phyloP scores from a whole-genome alignment of 768 basidiomycete genomes.

The Lentinula sp. region DNA sequence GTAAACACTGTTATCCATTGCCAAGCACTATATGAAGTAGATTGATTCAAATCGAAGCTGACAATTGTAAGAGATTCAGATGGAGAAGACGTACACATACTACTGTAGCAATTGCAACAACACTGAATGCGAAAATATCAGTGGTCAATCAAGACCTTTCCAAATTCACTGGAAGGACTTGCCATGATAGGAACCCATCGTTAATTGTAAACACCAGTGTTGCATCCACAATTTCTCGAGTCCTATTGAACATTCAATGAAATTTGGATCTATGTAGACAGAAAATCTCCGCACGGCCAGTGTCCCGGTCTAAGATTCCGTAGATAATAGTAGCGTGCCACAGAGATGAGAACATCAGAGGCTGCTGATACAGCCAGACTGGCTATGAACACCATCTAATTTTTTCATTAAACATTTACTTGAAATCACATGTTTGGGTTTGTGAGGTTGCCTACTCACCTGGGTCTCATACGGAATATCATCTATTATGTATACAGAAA shows the following conservation, averaged over 20 bases:
- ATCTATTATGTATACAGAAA: neutral
- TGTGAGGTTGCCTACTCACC: neutral
- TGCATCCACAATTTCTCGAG: constrained; percentile 8
- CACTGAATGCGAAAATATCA: neutral
- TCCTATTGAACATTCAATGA: neutral
- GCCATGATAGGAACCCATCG: constrained; percentile 7
- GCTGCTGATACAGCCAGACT: constrained; percentile 8
- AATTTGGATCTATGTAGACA: neutral
- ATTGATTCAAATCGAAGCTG: too few relatives aligned
- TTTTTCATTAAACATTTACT: neutral
- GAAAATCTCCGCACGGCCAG: neutral
- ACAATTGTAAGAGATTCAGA: neutral
- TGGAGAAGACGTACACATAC: constrained; percentile 1
- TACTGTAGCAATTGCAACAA: constrained; percentile 7
- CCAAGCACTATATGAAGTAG: constrained; percentile 3
- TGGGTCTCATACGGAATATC: neutral
- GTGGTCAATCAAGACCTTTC: neutral
- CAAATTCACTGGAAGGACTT: neutral
- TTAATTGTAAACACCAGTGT: constrained; percentile 11
- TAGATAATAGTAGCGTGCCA: constrained; percentile 8
- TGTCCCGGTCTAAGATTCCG: constrained; percentile 7
- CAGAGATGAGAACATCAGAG: constrained; percentile 9
- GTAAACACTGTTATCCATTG: constrained; percentile 10
- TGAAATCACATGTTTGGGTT: neutral
- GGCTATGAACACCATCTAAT: constrained; percentile 7